Evolutionary conservation across 306 rosid species (phyloP).

Genomic region (Prunus campanulata): DNA sequence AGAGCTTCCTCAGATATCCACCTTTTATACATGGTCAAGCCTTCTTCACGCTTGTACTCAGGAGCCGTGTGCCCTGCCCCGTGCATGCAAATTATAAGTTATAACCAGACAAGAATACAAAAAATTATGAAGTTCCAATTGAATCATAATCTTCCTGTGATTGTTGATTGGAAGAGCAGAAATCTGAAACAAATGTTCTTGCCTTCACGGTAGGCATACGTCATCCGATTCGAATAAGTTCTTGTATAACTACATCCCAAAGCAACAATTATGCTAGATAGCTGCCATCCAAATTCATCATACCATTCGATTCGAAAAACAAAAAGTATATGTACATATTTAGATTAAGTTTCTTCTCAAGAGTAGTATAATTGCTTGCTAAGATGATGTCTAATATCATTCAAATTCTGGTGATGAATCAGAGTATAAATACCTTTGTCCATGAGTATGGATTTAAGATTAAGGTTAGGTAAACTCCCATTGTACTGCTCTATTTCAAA

Average conservation of each 20-base stretch:
- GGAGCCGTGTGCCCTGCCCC: slow-evolving; percentile 77
- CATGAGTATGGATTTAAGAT: too few relatives aligned
- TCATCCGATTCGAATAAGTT: slow-evolving; percentile 58
- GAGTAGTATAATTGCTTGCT: too few relatives aligned
- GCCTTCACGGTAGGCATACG: slow-evolving; percentile 52
- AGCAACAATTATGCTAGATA: neutral
- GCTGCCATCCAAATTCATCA: too few relatives aligned
- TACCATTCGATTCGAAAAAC: too few relatives aligned
- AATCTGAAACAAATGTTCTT: slow-evolving; percentile 11
- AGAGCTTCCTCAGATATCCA: slow-evolving; percentile 40
- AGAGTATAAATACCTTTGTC: too few relatives aligned
- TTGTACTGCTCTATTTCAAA: too few relatives aligned
- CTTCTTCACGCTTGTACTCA: slow-evolving; percentile 40
- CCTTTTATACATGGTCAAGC: slow-evolving; percentile 43
- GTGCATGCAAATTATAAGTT: slow-evolving; percentile 20
- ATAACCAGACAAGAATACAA: neutral
- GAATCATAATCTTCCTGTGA: neutral
- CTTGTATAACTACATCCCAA: slow-evolving; percentile 49
- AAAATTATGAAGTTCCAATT: neutral
- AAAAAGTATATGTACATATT: too few relatives aligned
- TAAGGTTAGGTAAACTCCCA: too few relatives aligned
- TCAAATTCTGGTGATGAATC: too few relatives aligned
- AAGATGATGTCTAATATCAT: too few relatives aligned
- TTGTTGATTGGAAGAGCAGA: neutral
- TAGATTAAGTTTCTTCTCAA: too few relatives aligned